Conservation (phyloP, 1,139 yeast genomes). For the Sugiyamaella sp. region DNA sequence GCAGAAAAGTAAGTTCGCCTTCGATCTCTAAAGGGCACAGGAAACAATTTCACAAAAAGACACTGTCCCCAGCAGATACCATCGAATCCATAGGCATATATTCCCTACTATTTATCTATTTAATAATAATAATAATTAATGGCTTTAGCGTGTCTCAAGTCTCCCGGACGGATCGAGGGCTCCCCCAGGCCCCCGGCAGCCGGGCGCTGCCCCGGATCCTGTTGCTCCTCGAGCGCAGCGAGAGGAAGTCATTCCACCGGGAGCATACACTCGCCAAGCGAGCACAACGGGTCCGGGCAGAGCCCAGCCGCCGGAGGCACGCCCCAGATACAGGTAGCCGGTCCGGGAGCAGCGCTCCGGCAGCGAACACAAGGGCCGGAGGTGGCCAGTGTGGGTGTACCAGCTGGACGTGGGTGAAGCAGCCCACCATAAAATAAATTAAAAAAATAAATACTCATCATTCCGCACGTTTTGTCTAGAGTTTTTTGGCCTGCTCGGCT, state of each 20-base stretch:
- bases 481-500: not conserved
- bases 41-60: not conserved
- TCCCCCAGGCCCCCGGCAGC: slow-evolving; percentile 1
- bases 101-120: slow-evolving; percentile 4
- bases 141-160: not conserved
- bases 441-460: slow-evolving; percentile 8
- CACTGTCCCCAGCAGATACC: slow-evolving; percentile 2
- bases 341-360: no score
- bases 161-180: not conserved
- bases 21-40: slow-evolving; percentile 12
- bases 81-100: slow-evolving; percentile 3
- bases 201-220: not conserved
- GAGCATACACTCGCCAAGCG: no score
- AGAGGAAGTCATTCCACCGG: no score
- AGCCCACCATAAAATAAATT: slow-evolving; percentile 3
- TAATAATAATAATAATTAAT: slow-evolving; percentile 3
- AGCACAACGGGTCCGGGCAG: no score
- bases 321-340: no score
- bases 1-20: slow-evolving; percentile 65
- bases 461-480: not conserved
- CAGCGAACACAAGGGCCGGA: no score
- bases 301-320: no score
- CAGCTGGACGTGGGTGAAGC: no score
- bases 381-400: no score
- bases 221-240: not conserved